Base-by-base conservation (phyloP, 129 eudicot species). In the Lactuca saligna region DNA sequence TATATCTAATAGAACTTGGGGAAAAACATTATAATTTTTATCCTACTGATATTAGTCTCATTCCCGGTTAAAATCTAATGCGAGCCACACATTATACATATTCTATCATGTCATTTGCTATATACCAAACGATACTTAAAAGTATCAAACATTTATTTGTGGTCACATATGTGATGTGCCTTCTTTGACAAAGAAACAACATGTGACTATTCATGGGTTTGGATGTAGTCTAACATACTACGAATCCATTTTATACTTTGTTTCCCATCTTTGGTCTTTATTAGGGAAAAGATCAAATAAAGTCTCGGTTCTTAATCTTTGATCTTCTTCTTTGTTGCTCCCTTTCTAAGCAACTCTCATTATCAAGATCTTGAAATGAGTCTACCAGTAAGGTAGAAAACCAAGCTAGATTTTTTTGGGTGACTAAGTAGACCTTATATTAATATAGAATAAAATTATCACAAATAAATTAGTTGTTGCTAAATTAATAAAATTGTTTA, bases 161-260 rank as follows among this genome's bases (percentile, higher is more conserved):
- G 65, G 55, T 35, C 65, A 60, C 41, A 6, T 44, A 39, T 25
- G 48, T 35, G 34, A 46, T 39, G 68, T 34, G 53, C 59, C 58
- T 29, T 14, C 57, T 34, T 32, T 50, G 20, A 60, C 66, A 71
- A 25, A 58, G 64, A 59, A 41, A 68, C 41, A 56, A 70, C 57
- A 71, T 60, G 61, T 50, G 66, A 16, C 50, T 34, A 58, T 29
- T 32, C 61, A 34, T 49, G 68, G 12, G 39, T 61, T 71, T 61
- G 76, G 61, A 71, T 71, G 54, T 61, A 71, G 76, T 71, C 68
- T 61, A 71, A 62, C 32, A 61, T 61, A 32, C 69, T 35, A 71
- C 61, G 76, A 71, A 71, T 50, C 76, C 51, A 17, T 34, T 54
- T 61, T 71, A 49, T 61, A 61, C 29, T 50, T 61, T 56, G 7